Evolutionary conservation across 1,139 yeast genomes (phyloP).

Genomic region (Kodamaea sp.): DNA sequence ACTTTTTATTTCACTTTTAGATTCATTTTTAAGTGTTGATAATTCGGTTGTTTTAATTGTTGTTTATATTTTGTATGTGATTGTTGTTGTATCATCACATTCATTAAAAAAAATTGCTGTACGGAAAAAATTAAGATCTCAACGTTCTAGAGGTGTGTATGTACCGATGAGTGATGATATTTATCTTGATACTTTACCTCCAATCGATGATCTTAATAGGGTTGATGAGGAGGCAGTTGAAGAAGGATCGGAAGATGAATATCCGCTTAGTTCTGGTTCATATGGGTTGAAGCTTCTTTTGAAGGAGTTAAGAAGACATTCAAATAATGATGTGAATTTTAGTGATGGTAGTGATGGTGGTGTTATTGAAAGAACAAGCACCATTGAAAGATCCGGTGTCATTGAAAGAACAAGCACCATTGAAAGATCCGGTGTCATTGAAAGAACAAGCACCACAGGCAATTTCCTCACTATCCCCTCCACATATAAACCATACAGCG

Average conservation of each 20-base stretch:
- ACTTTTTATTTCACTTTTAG: conserved; percentile 38
- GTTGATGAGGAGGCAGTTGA: conserved; percentile 23
- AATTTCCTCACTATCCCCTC: too few species aligned
- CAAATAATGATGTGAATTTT: conserved; percentile 10
- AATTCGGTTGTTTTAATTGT: conserved; percentile 48
- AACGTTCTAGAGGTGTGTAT: conserved; percentile 26
- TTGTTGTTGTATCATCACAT: conserved; percentile 35
- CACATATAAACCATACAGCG: too few species aligned
- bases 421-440: too few species aligned
- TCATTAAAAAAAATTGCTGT: conserved; percentile 22
- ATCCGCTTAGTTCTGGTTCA: conserved; percentile 21
- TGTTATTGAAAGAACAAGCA: too few species aligned
- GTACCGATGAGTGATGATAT: conserved; percentile 12
- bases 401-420: too few species aligned
- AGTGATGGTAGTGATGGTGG: too few species aligned
- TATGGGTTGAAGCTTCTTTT: conserved; percentile 35
- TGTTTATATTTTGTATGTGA: conserved; percentile 54
- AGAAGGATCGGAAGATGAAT: conserved; percentile 12
- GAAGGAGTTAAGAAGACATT: conserved; percentile 31
- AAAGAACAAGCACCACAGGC: too few species aligned
- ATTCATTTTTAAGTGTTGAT: conserved; percentile 41
- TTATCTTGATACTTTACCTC: conserved; percentile 22
- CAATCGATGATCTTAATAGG: conserved; percentile 26
- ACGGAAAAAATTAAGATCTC: conserved; percentile 20
- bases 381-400: too few species aligned